Evolutionary conservation across 805 yeast genomes (phyloP).

Genomic region (Ascoidea asiatica): DNA sequence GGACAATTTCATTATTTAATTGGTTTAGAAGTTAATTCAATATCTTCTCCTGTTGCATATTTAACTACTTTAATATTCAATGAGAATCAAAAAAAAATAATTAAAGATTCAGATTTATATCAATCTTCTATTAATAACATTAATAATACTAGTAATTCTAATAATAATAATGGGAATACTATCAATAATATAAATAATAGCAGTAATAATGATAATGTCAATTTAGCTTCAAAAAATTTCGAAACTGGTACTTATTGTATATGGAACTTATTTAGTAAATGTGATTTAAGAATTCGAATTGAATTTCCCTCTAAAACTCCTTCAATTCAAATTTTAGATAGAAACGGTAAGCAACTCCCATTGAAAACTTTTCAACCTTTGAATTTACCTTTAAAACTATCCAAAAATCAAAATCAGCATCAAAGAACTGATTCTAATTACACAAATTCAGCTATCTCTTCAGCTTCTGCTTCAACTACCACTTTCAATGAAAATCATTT

Average conservation of each 20-base stretch:
- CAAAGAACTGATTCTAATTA: no score
- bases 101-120: no score
- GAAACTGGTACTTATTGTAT: constrained; percentile 46
- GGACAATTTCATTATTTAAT: constrained; percentile 42
- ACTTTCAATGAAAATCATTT: no score
- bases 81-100: constrained; percentile 58
- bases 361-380: not conserved
- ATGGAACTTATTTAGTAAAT: constrained; percentile 59
- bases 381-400: no score
- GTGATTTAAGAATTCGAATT: constrained; percentile 61
- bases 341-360: constrained; percentile 8
- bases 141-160: constrained; percentile 24
- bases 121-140: no score
- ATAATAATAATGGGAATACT: constrained; percentile 17
- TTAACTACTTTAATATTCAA: constrained; percentile 33
- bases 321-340: constrained; percentile 7
- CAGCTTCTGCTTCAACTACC: not conserved
- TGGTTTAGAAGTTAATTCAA: constrained; percentile 39
- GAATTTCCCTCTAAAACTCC: constrained; percentile 32
- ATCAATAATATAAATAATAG: constrained; percentile 14
- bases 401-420: no score
- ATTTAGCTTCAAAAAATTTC: constrained; percentile 25
- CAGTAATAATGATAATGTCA: constrained; percentile 23
- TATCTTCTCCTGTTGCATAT: constrained; percentile 43
- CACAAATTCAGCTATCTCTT: no score